phyloP scores from a whole-genome alignment of 2,329 filamentous ascomycete genomes.

The Paraphaeosphaeria minitans region DNA sequence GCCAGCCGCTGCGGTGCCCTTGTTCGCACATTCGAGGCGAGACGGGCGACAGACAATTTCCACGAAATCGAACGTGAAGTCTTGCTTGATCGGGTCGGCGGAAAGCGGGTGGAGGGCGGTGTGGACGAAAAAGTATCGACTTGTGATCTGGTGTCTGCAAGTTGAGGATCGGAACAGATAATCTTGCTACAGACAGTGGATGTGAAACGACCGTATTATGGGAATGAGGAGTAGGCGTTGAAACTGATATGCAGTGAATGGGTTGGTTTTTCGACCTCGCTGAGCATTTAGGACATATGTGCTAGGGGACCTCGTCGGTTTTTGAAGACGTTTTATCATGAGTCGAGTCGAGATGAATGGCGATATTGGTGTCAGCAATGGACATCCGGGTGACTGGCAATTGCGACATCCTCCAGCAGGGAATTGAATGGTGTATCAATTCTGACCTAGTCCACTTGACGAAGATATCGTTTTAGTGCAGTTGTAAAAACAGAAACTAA shows the following conservation, averaged over 20 bases:
- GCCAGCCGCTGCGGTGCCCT: not conserved
- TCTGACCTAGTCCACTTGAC: not conserved
- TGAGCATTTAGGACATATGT: slow-evolving; percentile 15
- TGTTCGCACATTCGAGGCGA: slow-evolving; percentile 3
- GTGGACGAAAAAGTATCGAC: slow-evolving; percentile 1
- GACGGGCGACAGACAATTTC: slow-evolving; percentile 12
- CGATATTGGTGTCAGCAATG: not conserved
- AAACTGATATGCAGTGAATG: slow-evolving; percentile 15
- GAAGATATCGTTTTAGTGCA: not conserved
- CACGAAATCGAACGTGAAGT: slow-evolving; percentile 10
- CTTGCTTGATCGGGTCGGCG: slow-evolving; percentile 2
- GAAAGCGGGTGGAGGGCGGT: slow-evolving; percentile 6
- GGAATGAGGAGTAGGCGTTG: slow-evolving; percentile 7
- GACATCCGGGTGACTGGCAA: slow-evolving; percentile 3
- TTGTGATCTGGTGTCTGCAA: slow-evolving; percentile 7
- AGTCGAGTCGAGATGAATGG: slow-evolving; percentile 2
- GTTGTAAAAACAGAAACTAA: not conserved
- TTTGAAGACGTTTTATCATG: not conserved
- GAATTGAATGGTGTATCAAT: not conserved
- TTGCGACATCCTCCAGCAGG: slow-evolving; percentile 3
- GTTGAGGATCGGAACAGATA: slow-evolving; percentile 12
- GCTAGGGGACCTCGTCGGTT: not conserved
- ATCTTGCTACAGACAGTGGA: not conserved
- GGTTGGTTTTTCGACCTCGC: slow-evolving; percentile 13
- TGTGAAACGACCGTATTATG: slow-evolving; percentile 1